A percentile compares a stretch with the other conserved stretches of the same genome.
phyloP scores from a whole-genome alignment of 768 basidiomycete genomes.

The Nevesoporus exiguus region DNA sequence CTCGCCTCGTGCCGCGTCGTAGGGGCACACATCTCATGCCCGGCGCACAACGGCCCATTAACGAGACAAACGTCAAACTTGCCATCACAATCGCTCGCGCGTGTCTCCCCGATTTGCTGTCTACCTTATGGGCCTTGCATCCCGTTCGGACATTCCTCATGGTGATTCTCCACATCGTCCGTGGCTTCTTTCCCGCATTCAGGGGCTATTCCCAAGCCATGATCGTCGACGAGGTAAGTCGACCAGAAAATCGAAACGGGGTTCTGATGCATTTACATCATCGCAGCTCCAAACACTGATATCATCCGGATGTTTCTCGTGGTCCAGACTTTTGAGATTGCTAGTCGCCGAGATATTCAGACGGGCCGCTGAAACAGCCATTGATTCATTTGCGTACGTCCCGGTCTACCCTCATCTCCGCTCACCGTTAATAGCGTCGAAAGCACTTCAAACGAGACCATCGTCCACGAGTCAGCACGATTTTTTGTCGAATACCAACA shows the following conservation, averaged over 20 bases:
- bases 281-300: slow-evolving; percentile 65
- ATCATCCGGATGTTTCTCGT: slow-evolving; percentile 68
- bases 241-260: slow-evolving; percentile 10
- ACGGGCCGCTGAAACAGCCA: slow-evolving; percentile 56
- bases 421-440: slow-evolving; percentile 1
- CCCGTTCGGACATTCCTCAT: slow-evolving; percentile 69
- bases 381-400: slow-evolving; percentile 75
- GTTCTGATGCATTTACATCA: background rate
- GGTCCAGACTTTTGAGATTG: slow-evolving; percentile 58
- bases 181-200: slow-evolving; percentile 77
- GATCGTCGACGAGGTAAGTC: slow-evolving; percentile 76
- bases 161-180: slow-evolving; percentile 63
- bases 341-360: slow-evolving; percentile 61
- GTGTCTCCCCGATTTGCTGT: slow-evolving; percentile 55
- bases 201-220: slow-evolving; percentile 84
- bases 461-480: slow-evolving; percentile 70
- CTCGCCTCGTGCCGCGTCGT: slow-evolving; percentile 47
- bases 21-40: slow-evolving; percentile 50
- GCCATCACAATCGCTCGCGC: slow-evolving; percentile 53
- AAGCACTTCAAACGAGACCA: slow-evolving; percentile 66
- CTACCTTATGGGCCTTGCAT: slow-evolving; percentile 51
- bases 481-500: slow-evolving; percentile 78
- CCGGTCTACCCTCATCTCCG: slow-evolving; percentile 13
- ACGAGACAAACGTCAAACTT: slow-evolving; percentile 49
- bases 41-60: slow-evolving; percentile 68